A percentile compares a stretch with the other conserved stretches of the same genome.
Conservation (phyloP, 345 rosid species). For the Rubroshorea leprosula region DNA sequence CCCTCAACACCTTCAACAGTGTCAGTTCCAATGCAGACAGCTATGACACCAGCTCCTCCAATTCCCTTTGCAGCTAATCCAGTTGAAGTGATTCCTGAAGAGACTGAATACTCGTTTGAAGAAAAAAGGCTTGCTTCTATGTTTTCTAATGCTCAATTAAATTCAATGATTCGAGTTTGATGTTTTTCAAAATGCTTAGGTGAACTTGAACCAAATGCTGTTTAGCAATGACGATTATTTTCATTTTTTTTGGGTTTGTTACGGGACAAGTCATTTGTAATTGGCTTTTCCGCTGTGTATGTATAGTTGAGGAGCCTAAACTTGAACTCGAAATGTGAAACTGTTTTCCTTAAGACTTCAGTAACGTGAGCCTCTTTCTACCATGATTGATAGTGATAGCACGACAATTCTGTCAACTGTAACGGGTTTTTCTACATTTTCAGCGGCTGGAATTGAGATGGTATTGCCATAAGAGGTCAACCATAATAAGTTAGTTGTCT, state of each 20-base stretch:
- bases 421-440: no score
- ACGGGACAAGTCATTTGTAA: conserved; percentile 43
- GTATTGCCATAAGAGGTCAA: no score
- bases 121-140: conserved; percentile 80
- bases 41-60: conserved; percentile 51
- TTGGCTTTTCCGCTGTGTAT: conserved; percentile 36
- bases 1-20: conserved; percentile 66
- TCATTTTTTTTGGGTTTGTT: conserved; percentile 7
- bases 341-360: conserved; percentile 3
- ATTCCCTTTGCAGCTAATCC: conserved; percentile 23
- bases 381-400: not conserved
- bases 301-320: conserved; percentile 21
- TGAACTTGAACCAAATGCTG: conserved; percentile 2
- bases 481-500: no score
- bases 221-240: not conserved
- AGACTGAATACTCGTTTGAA: conserved; percentile 77
- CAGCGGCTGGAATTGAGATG: no score
- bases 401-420: not conserved
- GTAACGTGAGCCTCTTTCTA: not conserved
- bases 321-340: conserved; percentile 15
- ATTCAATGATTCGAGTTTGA: conserved; percentile 47
- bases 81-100: conserved; percentile 36
- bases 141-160: conserved; percentile 35
- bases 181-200: conserved; percentile 1
- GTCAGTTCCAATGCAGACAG: conserved; percentile 74